Evolutionary conservation across 2,329 filamentous ascomycete genomes (phyloP).

Genomic region (Pseudogymnoascus sp.): DNA sequence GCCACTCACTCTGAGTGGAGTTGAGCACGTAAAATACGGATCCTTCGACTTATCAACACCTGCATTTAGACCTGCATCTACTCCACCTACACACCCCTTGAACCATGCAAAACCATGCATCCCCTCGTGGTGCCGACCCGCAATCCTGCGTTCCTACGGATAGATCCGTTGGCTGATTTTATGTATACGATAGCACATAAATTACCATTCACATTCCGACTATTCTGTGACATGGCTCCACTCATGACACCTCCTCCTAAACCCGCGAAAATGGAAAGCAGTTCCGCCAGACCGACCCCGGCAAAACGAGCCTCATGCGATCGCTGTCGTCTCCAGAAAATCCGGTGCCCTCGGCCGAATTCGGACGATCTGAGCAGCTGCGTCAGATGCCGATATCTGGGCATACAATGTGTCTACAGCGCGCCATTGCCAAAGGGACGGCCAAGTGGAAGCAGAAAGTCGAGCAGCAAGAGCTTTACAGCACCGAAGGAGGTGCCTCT

Average conservation of each 20-base stretch:
- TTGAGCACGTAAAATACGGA: too few relatives aligned
- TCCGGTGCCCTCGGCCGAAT: slow-evolving; percentile 10
- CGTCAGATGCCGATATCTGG: slow-evolving; percentile 12
- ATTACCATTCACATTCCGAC: slow-evolving; percentile 12
- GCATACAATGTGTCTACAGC: slow-evolving; percentile 12
- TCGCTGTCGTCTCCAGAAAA: slow-evolving; percentile 11
- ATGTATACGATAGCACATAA: slow-evolving; percentile 10
- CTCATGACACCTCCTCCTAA: slow-evolving; percentile 1
- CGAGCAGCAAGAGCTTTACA: slow-evolving; percentile 7
- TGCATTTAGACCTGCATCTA: neutral
- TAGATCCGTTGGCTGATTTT: slow-evolving; percentile 1
- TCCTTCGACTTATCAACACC: too few relatives aligned
- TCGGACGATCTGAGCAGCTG: slow-evolving; percentile 11
- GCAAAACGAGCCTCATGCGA: slow-evolving; percentile 12
- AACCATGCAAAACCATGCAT: neutral
- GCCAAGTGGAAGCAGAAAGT: slow-evolving; percentile 12
- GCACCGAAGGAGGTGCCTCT: slow-evolving; percentile 8
- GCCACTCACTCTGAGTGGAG: too few relatives aligned
- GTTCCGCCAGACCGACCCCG: slow-evolving; percentile 11
- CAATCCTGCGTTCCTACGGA: slow-evolving; percentile 5
- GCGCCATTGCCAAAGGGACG: slow-evolving; percentile 12
- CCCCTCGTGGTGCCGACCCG: neutral
- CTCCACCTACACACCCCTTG: slow-evolving; percentile 2
- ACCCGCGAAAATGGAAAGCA: slow-evolving; percentile 11
- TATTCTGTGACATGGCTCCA: slow-evolving; percentile 11